Percentiles rank a stretch among this genome's conserved stretches.
Evolutionary conservation across 495 filamentous ascomycete species (phyloP).

Genomic region (Penicillium crystallinum): DNA sequence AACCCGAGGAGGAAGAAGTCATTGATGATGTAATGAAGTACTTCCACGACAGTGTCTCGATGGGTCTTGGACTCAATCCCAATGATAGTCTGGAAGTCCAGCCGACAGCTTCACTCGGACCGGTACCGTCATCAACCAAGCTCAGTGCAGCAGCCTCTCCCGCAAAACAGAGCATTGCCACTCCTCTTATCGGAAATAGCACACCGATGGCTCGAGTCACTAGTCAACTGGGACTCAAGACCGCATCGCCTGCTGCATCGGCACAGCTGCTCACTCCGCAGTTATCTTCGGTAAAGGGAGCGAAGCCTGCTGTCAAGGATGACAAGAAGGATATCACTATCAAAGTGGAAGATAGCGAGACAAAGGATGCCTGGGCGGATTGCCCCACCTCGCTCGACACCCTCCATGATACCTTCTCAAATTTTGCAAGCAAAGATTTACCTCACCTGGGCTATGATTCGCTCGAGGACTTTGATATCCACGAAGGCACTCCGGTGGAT

Average conservation of each 20-base stretch:
- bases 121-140: slow-evolving; percentile 16
- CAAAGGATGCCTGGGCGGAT: slow-evolving; percentile 39
- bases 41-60: slow-evolving; percentile 40
- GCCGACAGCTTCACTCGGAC: slow-evolving; percentile 14
- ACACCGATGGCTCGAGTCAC: slow-evolving; percentile 41
- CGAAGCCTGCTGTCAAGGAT: slow-evolving; percentile 29
- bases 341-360: slow-evolving; percentile 14
- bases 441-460: slow-evolving; percentile 28
- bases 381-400: slow-evolving; percentile 38
- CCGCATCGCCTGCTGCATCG: slow-evolving; percentile 35
- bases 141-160: slow-evolving; percentile 22
- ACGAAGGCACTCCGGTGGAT: slow-evolving; percentile 41
- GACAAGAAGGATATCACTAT: slow-evolving; percentile 24
- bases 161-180: slow-evolving; percentile 32
- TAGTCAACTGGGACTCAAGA: slow-evolving; percentile 36
- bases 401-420: slow-evolving; percentile 40
- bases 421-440: slow-evolving; percentile 22
- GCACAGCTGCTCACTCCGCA: slow-evolving; percentile 40
- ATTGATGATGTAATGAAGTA: slow-evolving; percentile 46
- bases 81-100: slow-evolving; percentile 21
- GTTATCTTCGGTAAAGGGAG: slow-evolving; percentile 22
- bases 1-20: slow-evolving; percentile 33
- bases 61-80: slow-evolving; percentile 31
- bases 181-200: slow-evolving; percentile 29
- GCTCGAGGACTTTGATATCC: slow-evolving; percentile 40